Evolutionary conservation across 345 rosid genomes (phyloP), one percentile per base, ranked within the genome.

Genomic region (Bretschneidera sinensis): DNA sequence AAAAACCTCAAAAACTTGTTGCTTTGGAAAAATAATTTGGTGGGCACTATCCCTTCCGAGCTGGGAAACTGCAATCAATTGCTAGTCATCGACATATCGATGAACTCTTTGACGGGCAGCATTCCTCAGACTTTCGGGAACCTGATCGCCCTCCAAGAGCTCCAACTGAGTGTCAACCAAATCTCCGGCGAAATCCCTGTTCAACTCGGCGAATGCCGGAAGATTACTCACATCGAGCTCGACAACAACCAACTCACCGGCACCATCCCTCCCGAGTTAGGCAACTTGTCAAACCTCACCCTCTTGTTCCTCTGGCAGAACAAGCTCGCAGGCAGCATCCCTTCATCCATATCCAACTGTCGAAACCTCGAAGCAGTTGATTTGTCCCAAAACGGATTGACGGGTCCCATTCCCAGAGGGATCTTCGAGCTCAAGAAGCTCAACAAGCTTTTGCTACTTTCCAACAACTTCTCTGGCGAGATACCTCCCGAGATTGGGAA

Each of bases 231-330:
- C 55, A 71, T 91, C 35, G 92, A 88, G 72, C 85, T 92, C 7
- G 96, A 92, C 67, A 89, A 86, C 81, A 92, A 92, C 54, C 88
- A 79, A 48, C 68, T 92, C 20, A 77, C 84, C 4, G 98, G 96
- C 0, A 61, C 83, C 21, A 83, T 92, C 39, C 98, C 98, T 20
- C 48, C 77, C 1, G 85, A 80, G 60, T 66, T 92, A 24, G 85
- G 89, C 4, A 76, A 79, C 43, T 70, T 92, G 6, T 60, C 71
- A 8, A 82, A 88, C 63, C 75, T 92, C 61, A 78, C 92, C 11
- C 72, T 89, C 24, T 74, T 92, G 62, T 89, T 81, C 66, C 77
- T 88, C 1, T 92, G 96, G 96, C 88, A 79, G 79, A 89, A 92
- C 78, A 79, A 75, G 69, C 80, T 92, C 19, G 87, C 86, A 64